Percentiles rank a stretch among this genome's conserved stretches.
Evolutionary conservation across 805 yeast species (phyloP).

Genomic region (Lachancea meyersii): DNA sequence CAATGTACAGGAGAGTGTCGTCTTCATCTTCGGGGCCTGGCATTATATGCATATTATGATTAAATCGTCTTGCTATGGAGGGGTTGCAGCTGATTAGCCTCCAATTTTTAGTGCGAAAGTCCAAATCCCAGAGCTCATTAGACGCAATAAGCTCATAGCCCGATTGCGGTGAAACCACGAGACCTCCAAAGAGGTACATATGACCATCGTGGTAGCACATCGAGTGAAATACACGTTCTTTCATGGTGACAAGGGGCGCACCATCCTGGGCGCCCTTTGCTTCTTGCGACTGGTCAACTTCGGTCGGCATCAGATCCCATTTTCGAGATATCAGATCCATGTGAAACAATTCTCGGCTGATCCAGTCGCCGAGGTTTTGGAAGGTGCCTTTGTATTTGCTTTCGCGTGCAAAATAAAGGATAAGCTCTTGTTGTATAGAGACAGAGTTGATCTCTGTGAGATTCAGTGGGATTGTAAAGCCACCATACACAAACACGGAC

Average conservation of each 20-base stretch:
- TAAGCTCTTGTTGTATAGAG: conserved; percentile 38
- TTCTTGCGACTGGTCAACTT: background rate
- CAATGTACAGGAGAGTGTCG: conserved; percentile 29
- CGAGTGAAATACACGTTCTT: conserved; percentile 52
- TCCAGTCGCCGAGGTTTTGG: conserved; percentile 33
- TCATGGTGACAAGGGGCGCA: background rate
- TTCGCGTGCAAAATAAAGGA: conserved; percentile 27
- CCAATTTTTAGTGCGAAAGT: conserved; percentile 51
- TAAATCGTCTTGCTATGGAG: conserved; percentile 40
- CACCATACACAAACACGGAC: conserved; percentile 61
- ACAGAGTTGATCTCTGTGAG: conserved; percentile 37
- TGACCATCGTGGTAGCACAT: conserved; percentile 44
- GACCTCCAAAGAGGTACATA: conserved; percentile 61
- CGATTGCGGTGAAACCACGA: conserved; percentile 37
- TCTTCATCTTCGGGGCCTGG: conserved; percentile 24
- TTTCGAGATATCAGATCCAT: conserved; percentile 51
- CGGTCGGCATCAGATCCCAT: conserved; percentile 45
- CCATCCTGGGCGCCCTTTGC: background rate
- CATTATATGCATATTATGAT: conserved; percentile 43
- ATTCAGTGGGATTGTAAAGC: conserved; percentile 53
- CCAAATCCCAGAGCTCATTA: conserved; percentile 67
- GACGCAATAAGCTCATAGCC: conserved; percentile 39
- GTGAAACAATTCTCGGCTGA: conserved; percentile 60
- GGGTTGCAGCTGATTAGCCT: conserved; percentile 39
- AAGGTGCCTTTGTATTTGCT: conserved; percentile 20